phyloP scores from a whole-genome alignment of 306 rosid species.

The Trifolium pratense region DNA sequence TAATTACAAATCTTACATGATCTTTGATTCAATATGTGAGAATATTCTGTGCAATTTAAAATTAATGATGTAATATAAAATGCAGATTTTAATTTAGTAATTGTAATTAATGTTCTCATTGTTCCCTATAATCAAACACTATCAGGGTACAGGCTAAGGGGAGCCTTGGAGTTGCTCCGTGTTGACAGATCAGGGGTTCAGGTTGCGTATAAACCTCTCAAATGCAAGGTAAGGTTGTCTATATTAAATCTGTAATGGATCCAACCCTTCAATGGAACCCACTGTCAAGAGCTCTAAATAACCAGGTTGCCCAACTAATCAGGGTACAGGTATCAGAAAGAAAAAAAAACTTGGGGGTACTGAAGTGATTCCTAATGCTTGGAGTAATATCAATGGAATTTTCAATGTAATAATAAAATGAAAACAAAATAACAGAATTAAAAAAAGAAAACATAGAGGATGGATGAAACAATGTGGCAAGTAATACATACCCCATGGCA shows the following conservation, averaged over 20 bases:
- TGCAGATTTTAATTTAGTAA: neutral
- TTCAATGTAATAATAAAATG: conserved; percentile 19
- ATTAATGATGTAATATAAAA: conserved; percentile 9
- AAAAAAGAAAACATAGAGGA: conserved; percentile 26
- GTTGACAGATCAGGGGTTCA: neutral
- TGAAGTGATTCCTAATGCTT: conserved; percentile 19
- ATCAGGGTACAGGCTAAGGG: neutral
- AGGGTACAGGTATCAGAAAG: neutral
- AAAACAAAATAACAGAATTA: neutral
- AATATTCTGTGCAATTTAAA: neutral
- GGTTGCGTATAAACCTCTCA: neutral
- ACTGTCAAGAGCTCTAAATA: neutral
- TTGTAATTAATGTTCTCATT: neutral
- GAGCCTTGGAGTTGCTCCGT: neutral
- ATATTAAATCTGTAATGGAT: neutral
- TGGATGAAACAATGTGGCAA: conserved; percentile 33
- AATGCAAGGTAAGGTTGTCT: neutral
- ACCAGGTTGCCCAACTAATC: conserved; percentile 24
- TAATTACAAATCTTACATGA: neutral
- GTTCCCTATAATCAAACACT: neutral
- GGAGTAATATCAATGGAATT: conserved; percentile 17
- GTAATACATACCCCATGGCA: conserved; percentile 83
- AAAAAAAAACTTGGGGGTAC: neutral
- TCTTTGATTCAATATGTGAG: neutral
- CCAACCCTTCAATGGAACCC: neutral